Conservation (phyloP, 2,329 filamentous ascomycete species). For the Neurospora sp. region DNA sequence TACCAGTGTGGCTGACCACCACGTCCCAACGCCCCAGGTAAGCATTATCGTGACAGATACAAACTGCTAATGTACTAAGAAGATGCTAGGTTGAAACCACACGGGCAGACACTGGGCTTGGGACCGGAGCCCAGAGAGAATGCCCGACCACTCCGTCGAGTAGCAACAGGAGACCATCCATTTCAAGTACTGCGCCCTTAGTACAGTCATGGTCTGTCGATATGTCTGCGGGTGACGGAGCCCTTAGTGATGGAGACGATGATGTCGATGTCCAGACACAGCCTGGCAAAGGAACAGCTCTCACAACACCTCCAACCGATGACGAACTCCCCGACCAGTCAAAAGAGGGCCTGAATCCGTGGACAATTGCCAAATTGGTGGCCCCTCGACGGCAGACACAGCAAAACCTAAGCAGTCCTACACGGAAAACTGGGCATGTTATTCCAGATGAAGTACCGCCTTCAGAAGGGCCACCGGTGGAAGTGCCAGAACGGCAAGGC, state of each 20-base stretch:
- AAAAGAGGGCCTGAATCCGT: constrained; percentile 26
- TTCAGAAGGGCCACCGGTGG: neutral
- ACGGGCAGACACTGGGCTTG: neutral
- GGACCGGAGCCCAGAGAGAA: neutral
- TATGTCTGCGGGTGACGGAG: constrained; percentile 12
- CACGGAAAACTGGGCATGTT: neutral
- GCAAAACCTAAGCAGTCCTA: neutral
- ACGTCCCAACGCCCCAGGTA: neutral
- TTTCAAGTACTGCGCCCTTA: neutral
- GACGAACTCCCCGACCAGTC: neutral
- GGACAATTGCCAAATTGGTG: constrained; percentile 29
- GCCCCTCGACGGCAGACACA: constrained; percentile 8
- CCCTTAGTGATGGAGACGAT: constrained; percentile 5
- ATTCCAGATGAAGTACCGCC: neutral
- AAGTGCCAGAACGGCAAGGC: neutral
- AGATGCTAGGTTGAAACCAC: constrained; percentile 1
- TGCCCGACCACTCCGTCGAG: neutral
- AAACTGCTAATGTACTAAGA: neutral
- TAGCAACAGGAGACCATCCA: neutral
- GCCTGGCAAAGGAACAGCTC: neutral
- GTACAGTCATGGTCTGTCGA: constrained; percentile 10
- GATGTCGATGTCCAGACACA: neutral
- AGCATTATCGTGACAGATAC: neutral
- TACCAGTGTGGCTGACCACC: neutral
- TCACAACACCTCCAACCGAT: neutral